These are phyloP conservation scores for Eutypa lata DNA, from an alignment of 2,329 filamentous ascomycete genomes.

Conservation along the genomic window DNA sequence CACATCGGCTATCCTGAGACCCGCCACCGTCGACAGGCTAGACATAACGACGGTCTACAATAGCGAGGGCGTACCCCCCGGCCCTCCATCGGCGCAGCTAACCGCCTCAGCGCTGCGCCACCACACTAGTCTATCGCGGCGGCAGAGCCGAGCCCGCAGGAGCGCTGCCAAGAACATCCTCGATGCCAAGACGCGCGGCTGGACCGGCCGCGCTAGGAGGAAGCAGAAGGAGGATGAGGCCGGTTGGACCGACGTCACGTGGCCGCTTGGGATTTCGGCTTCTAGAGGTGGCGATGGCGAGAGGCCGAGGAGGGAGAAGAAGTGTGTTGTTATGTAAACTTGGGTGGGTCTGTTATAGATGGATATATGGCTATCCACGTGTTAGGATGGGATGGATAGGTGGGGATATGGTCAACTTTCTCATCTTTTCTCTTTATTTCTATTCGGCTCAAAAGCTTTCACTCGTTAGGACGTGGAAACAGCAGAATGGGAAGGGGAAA, in stretches of 20 bases:
- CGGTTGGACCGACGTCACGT: conserved; percentile 53
- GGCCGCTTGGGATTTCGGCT: conserved; percentile 10
- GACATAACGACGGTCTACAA: conserved; percentile 57
- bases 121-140: conserved; percentile 42
- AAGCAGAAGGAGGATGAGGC: conserved; percentile 39
- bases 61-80: conserved; percentile 11
- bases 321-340: conserved; percentile 47
- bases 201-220: conserved; percentile 42
- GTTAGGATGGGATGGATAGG: too few relatives aligned
- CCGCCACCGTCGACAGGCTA: conserved; percentile 46
- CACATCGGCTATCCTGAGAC: conserved; percentile 35
- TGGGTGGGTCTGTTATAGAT: background rate
- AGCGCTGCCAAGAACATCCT: conserved; percentile 62
- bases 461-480: too few relatives aligned
- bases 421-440: background rate
- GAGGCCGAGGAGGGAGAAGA: conserved; percentile 36
- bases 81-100: conserved; percentile 34
- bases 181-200: conserved; percentile 57
- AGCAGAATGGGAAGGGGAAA: too few relatives aligned
- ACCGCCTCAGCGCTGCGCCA: conserved; percentile 36
- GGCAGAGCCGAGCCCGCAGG: conserved; percentile 54
- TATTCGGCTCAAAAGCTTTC: background rate
- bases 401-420: too few relatives aligned
- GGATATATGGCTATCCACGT: background rate
- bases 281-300: conserved; percentile 19